Conservation (phyloP, 495 filamentous ascomycete genomes). For the Hypoxylon perforatum region DNA sequence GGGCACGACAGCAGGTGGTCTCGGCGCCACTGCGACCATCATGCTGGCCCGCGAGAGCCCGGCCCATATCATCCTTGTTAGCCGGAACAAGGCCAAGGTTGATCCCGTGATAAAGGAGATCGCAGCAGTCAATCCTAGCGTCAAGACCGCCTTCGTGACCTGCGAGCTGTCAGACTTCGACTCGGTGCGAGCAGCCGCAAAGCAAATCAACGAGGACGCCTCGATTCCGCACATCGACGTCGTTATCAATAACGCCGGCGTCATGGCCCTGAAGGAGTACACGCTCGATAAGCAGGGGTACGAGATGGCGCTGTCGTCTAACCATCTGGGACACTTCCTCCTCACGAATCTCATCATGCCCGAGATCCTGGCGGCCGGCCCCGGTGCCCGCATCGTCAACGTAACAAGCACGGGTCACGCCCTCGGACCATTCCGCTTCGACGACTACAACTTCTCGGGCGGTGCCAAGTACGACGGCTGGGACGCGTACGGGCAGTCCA, state of each 20-base stretch:
- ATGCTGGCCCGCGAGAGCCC: slow-evolving; percentile 55
- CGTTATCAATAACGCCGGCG: slow-evolving; percentile 75
- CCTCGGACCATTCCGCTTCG: slow-evolving; percentile 55
- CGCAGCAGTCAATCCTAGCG: slow-evolving; percentile 46
- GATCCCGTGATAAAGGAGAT: slow-evolving; percentile 55
- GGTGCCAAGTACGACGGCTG: slow-evolving; percentile 54
- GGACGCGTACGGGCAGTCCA: slow-evolving; percentile 66
- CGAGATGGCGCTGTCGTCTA: slow-evolving; percentile 68
- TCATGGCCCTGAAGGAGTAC: slow-evolving; percentile 64
- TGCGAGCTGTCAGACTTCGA: slow-evolving; percentile 58
- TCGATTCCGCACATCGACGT: slow-evolving; percentile 68
- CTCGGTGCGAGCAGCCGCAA: slow-evolving; percentile 63
- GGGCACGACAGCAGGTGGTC: slow-evolving; percentile 54
- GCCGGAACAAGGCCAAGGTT: slow-evolving; percentile 50
- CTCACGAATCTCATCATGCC: slow-evolving; percentile 65
- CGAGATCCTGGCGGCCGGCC: slow-evolving; percentile 51
- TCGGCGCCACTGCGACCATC: slow-evolving; percentile 58
- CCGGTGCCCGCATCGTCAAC: slow-evolving; percentile 51
- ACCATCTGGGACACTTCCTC: slow-evolving; percentile 69
- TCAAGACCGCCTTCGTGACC: slow-evolving; percentile 55
- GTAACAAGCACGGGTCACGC: slow-evolving; percentile 56
- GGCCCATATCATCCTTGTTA: slow-evolving; percentile 55
- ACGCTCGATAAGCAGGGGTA: slow-evolving; percentile 55
- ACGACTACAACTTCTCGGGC: slow-evolving; percentile 62
- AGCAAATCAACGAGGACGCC: slow-evolving; percentile 52